These are phyloP conservation scores for Avena insularis DNA, from an alignment of 176 grass and related monocot genomes.

Conservation along the genomic window DNA sequence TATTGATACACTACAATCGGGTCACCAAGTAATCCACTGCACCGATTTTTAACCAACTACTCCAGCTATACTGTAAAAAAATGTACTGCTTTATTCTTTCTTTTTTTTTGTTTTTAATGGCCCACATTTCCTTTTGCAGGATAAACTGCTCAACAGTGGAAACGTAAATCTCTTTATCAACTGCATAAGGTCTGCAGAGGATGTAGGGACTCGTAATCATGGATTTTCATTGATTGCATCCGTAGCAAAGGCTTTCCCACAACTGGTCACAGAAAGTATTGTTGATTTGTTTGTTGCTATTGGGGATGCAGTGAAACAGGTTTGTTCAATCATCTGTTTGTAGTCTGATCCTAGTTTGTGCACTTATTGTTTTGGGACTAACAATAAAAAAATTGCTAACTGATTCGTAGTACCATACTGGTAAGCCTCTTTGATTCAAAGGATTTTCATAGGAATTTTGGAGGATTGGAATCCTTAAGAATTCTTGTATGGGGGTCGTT, in stretches of 20 bases:
- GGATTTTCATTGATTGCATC: conserved; percentile 84
- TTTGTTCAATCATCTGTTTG: conserved; percentile 37
- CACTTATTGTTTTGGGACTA: conserved; percentile 20
- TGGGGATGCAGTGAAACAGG: conserved; percentile 92
- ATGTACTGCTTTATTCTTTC: background rate
- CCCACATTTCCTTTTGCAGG: conserved; percentile 58
- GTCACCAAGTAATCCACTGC: conserved; percentile 56
- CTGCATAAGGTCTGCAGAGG: conserved; percentile 57
- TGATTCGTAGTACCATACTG: background rate
- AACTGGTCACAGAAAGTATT: conserved; percentile 72
- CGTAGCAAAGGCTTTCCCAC: conserved; percentile 63
- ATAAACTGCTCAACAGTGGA: conserved; percentile 58
- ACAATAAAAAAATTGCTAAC: background rate
- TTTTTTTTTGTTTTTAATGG: conserved; percentile 46
- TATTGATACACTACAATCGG: conserved; percentile 63
- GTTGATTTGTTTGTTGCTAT: conserved; percentile 78
- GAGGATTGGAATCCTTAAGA: background rate
- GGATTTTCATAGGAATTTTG: background rate
- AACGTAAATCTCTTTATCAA: conserved; percentile 66
- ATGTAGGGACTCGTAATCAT: conserved; percentile 71
- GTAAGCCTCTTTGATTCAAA: background rate
- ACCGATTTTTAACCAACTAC: conserved; percentile 8
- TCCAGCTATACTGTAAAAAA: background rate
- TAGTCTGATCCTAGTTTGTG: conserved; percentile 22
- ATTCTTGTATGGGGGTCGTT: background rate